Base-by-base conservation (phyloP, 2,329 filamentous ascomycete species). In the Lachnellula subtilissima region DNA sequence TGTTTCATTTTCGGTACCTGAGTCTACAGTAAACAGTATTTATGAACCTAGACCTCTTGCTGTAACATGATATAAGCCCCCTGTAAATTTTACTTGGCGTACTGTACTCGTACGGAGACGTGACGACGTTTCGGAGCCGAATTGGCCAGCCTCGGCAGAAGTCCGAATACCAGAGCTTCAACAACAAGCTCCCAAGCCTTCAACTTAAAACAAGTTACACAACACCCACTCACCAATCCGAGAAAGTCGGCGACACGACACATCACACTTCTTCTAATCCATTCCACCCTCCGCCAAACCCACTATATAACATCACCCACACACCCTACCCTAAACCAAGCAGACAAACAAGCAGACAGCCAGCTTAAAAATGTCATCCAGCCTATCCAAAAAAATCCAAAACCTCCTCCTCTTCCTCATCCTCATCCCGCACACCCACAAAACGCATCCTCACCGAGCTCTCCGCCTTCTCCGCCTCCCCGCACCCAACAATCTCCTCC, bases 381-480 rank as follows among this genome's bases (percentile, higher is more conserved):
- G 28, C 15, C 28, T 22, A 36, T 19, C 40, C 8, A 14, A 43
- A 11, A 11, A 15, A 14, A n/a, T 17, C 36, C 15, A 39, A 15
- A 43, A 43, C 19, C 28, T 37, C 19, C 15, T 43, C 58, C 48
- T 56, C 56, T 28, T 55, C 57, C 47, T 59, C 59, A 32, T 54
- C 53, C 37, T 52, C 58, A 45, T 69, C 75, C 39, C 76, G 76
- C 62, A 76, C 71, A 61, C 81, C 82, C 22, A 74, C 78, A 35
- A 80, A 79, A 66, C 78, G 83, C 23, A 75, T 86, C 58, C 69
- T 84, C 59, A 80, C 79, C 65, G 83, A 86, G 69, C 73, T 86
- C 52, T 76, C 78, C 35, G 73, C 62, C 53, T 67, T 56, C 46
- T 55, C 57, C 14, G 60, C 83, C 77, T 79, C 55, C 7, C 57